These are phyloP conservation scores for Speleostelium caveatum DNA, from an alignment of 78 protist species.

Conservation along the genomic window DNA sequence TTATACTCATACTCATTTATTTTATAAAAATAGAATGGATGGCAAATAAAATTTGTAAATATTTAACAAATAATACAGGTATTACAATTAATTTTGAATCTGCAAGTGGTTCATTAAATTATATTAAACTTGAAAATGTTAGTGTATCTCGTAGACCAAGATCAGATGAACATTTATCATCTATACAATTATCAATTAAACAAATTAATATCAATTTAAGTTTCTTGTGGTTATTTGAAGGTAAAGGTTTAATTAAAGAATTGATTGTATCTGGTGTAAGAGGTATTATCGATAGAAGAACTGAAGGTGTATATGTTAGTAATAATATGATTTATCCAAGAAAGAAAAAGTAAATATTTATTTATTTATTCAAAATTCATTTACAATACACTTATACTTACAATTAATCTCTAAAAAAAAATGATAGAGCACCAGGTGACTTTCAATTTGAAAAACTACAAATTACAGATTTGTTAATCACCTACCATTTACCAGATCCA, in stretches of 20 bases:
- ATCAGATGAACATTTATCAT: slow-evolving; percentile 55
- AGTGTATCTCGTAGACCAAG: slow-evolving; percentile 72
- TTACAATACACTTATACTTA: neutral
- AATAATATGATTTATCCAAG: slow-evolving; percentile 54
- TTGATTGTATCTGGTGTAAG: slow-evolving; percentile 53
- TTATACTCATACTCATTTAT: neutral
- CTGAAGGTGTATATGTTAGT: slow-evolving; percentile 40
- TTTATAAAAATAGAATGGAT: slow-evolving; percentile 28
- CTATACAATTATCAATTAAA: slow-evolving; percentile 58
- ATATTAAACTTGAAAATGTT: slow-evolving; percentile 63
- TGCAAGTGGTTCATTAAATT: slow-evolving; percentile 62
- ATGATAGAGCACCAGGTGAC: slow-evolving; percentile 51
- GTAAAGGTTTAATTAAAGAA: slow-evolving; percentile 73
- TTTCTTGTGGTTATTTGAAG: slow-evolving; percentile 58
- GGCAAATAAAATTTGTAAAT: slow-evolving; percentile 65
- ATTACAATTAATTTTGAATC: slow-evolving; percentile 61
- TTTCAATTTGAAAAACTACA: slow-evolving; percentile 54
- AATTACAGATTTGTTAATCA: slow-evolving; percentile 40
- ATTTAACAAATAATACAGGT: slow-evolving; percentile 70
- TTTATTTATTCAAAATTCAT: neutral
- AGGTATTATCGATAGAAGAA: slow-evolving; percentile 67
- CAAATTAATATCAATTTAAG: slow-evolving; percentile 53
- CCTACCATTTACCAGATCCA: slow-evolving; percentile 47
- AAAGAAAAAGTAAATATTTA: slow-evolving; percentile 37
- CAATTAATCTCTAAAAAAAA: too few relatives aligned